Base-by-base conservation (phyloP, 352 stramenopile genomes). In the Phytophthora foliorum region DNA sequence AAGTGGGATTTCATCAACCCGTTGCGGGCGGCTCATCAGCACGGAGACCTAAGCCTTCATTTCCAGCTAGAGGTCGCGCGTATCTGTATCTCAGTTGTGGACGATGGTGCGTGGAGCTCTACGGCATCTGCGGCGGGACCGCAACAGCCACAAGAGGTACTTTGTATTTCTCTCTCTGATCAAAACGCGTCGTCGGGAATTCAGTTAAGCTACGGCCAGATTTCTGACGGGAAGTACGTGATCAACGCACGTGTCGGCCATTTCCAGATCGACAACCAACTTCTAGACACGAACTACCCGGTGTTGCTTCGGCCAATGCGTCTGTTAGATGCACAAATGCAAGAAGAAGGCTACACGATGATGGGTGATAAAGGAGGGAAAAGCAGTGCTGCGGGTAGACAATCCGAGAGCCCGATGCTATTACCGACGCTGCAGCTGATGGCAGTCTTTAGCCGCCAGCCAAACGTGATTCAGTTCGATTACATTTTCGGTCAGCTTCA, bases 401-500 rank as follows among this genome's bases (percentile, higher is more conserved):
- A 57, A 9, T 22, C 36, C 19, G 52, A 77, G 14, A 62, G 52
- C 7, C 66, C 65, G 14, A 87, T 87, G 44, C 57, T 94, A 8
- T 60, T 96, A 16, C 88, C 88, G 13, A 94, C 88, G 9, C 75
- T 96, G 50, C 88, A 96, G 57, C 65, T 93, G 5, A 96, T 94
- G 88, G 78, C 79, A 19, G 88, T 96, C 4, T 91, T 92, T 53
- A 77, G 73, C 36, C 75, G 76, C 19, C 81, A 90, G 36, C 68
- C 81, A 0, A 88, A 82, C 17, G 73, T 95, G 34, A 72, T 94
- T 19, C 82, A 93, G 49, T 93, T 95, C 36, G 86, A 95, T 52
- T 95, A 95, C 71, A 93, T 95, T 42, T 95, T 95, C 63, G 86
- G 81, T 5, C 88, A 95, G 51, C 75, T 95, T 19, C 88, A 95